phyloP scores from a whole-genome alignment of 305 asterid genomes.

The Fraxinus angustifolia region DNA sequence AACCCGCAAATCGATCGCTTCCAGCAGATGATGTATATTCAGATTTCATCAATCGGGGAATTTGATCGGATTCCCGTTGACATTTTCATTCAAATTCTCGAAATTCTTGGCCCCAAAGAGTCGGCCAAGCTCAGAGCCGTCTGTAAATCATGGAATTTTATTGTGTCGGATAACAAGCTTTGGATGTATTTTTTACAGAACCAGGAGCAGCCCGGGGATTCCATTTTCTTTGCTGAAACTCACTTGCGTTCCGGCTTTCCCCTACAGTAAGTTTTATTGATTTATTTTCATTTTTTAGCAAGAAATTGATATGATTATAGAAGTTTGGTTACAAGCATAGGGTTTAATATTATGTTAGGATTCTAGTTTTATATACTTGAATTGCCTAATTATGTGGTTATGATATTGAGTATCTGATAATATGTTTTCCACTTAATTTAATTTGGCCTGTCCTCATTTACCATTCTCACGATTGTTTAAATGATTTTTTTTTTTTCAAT shows the following conservation, averaged over 20 bases:
- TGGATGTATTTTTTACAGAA: slow-evolving; percentile 89
- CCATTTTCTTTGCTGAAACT: slow-evolving; percentile 75
- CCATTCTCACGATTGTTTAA: not conserved
- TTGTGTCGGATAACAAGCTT: slow-evolving; percentile 70
- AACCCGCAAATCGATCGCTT: slow-evolving; percentile 40
- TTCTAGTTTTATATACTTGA: not conserved
- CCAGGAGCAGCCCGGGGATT: slow-evolving; percentile 68
- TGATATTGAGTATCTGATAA: not conserved
- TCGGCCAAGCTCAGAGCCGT: slow-evolving; percentile 68
- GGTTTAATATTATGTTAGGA: not conserved
- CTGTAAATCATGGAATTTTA: slow-evolving; percentile 68
- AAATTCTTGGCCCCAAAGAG: slow-evolving; percentile 68
- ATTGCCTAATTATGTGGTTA: not conserved
- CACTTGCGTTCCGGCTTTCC: slow-evolving; percentile 72
- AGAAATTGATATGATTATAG: not conserved
- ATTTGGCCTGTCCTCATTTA: not conserved
- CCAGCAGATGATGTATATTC: slow-evolving; percentile 49
- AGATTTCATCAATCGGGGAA: slow-evolving; percentile 63
- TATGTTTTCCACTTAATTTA: not conserved
- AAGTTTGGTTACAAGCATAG: not conserved
- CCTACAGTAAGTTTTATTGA: slow-evolving; percentile 46
- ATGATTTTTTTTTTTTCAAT: not conserved
- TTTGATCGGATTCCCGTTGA: slow-evolving; percentile 81
- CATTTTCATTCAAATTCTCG: slow-evolving; percentile 59
- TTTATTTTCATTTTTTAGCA: not conserved